These are phyloP conservation scores for Yamadazyma blattariae DNA, from an alignment of 1,139 yeast species.

Conservation along the genomic window DNA sequence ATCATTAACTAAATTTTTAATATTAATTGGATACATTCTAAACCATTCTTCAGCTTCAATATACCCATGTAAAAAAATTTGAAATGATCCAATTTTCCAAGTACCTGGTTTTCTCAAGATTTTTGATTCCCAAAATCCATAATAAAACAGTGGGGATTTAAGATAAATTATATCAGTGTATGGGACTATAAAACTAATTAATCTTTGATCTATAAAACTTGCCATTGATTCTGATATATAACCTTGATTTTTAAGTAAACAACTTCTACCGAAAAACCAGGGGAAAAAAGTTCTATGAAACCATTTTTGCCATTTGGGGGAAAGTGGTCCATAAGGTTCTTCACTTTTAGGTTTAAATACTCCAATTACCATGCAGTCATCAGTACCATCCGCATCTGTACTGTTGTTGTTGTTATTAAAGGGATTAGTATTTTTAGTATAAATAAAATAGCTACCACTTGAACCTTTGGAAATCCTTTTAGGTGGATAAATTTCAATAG, in stretches of 20 bases:
- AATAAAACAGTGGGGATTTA: slow-evolving; percentile 55
- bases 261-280: slow-evolving; percentile 72
- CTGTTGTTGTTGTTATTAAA: background rate
- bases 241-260: slow-evolving; percentile 71
- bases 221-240: slow-evolving; percentile 76
- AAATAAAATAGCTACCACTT: slow-evolving; percentile 67
- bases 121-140: slow-evolving; percentile 46
- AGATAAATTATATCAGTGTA: slow-evolving; percentile 58
- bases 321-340: slow-evolving; percentile 76
- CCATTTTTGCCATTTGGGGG: slow-evolving; percentile 84
- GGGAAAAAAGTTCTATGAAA: slow-evolving; percentile 72
- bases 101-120: slow-evolving; percentile 12
- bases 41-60: slow-evolving; percentile 63
- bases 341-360: slow-evolving; percentile 81
- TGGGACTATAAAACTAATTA: slow-evolving; percentile 62
- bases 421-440: background rate
- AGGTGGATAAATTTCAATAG: slow-evolving; percentile 38
- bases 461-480: slow-evolving; percentile 62
- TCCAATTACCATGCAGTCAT: slow-evolving; percentile 49
- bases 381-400: no score
- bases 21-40: slow-evolving; percentile 45
- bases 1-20: slow-evolving; percentile 20
- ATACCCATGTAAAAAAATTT: slow-evolving; percentile 58
- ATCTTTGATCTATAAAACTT: slow-evolving; percentile 57
- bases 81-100: slow-evolving; percentile 65